Evolutionary conservation across 106 monocot species (phyloP), one percentile per base, ranked within the genome.

Genomic region (Agapanthus africanus): DNA sequence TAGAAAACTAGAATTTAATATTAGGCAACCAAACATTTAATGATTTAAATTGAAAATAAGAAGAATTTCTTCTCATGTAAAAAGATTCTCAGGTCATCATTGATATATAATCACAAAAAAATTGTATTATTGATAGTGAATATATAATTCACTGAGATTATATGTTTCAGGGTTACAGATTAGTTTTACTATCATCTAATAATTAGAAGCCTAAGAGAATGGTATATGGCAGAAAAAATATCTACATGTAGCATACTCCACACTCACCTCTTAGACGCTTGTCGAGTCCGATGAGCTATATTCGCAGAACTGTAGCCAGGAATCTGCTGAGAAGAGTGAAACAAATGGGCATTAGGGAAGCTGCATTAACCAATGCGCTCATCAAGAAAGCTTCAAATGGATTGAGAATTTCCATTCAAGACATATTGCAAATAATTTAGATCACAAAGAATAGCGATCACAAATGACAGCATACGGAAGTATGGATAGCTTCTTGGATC

Each of bases 191-290:
- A 38, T 37, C n/a, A 38, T 37, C 37, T n/a, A 63, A 22, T 37
- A 1, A 62, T 62, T 15, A 15, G 27, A 19, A 11, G 32, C 35
- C n/a, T 59, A 7, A 28, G 9, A 22, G 25, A 59, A 34, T 26
- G 15, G 28, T 15, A 63, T 19, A 21, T 13, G 18, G 16, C n/a
- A 41, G 34, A 30, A 40, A 38, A 70, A 19, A 34, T 51, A 28
- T n/a, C 21, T 10, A 19, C 13, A 47, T 54, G 25, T 14, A 4
- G 8, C 37, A 69, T 49, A 42, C 13, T 40, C 28, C 57, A 13
- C 34, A 61, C 76, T 73, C 64, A 79, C 82, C 72, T 81, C 56
- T 78, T 75, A 70, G 85, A 82, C 42, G 75, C 16, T 76, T 75
- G 74, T 38, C 85, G 50, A 44, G 81, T 52, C 35, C 81, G 79